Conservation (phyloP, 257 asterid genomes). For the Primulina eburnea region DNA sequence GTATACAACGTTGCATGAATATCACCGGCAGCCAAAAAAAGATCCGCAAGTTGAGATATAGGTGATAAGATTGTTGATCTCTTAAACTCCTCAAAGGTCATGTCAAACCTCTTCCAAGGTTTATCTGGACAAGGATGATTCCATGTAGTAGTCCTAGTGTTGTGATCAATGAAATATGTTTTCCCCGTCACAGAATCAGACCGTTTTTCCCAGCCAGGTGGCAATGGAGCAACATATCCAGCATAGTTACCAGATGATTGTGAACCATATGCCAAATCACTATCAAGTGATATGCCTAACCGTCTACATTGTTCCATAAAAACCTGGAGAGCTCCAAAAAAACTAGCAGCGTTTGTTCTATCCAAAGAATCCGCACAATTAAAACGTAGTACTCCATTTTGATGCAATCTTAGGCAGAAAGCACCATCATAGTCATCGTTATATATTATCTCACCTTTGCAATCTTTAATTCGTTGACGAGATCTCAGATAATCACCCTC, state of each 20-base stretch:
- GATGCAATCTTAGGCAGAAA: conserved; percentile 95
- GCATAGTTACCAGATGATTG: conserved; percentile 60
- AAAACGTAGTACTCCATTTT: conserved; percentile 95
- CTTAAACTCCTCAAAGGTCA: conserved; percentile 96
- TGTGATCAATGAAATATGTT: conserved; percentile 91
- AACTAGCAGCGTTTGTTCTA: conserved; percentile 99
- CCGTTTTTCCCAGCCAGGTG: conserved; percentile 99
- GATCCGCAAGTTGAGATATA: conserved; percentile 79
- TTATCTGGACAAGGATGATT: conserved; percentile 98
- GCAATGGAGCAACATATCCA: conserved; percentile 92
- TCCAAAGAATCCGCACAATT: conserved; percentile 98
- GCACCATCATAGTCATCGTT: conserved; percentile 83
- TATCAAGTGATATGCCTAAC: conserved; percentile 94
- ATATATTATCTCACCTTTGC: conserved; percentile 88
- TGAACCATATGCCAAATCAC: conserved; percentile 72
- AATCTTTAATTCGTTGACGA: conserved; percentile 70
- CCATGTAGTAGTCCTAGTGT: conserved; percentile 97
- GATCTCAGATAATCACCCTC: conserved; percentile 95
- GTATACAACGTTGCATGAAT: conserved; percentile 92
- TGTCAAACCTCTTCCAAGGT: conserved; percentile 99
- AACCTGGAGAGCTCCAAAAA: conserved; percentile 95
- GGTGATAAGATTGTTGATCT: conserved; percentile 92
- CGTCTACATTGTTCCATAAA: conserved; percentile 96
- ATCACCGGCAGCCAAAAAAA: conserved; percentile 89
- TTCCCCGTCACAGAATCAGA: conserved; percentile 95